Base-by-base conservation (phyloP, 2,329 filamentous ascomycete genomes). In the Calonectria pseudoreteaudii region DNA sequence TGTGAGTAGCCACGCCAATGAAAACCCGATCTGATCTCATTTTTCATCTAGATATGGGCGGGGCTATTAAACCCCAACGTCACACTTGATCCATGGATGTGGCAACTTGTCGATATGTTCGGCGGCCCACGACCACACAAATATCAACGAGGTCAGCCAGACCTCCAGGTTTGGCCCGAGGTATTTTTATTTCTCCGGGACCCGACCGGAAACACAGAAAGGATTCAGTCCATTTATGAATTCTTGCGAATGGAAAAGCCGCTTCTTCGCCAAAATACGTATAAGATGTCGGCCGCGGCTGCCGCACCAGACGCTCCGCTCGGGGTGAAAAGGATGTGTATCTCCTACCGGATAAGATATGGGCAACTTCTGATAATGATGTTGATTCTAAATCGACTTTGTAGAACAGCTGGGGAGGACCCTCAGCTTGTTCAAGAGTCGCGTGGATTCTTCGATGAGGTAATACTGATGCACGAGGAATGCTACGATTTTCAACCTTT, bases 141-240 rank as follows among this genome's bases (percentile, higher is more conserved):
- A 18, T 73, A 77, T 7, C 44, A 64, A 5, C 41, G 44, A 10
- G 60, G 47, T 69, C 28, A 75, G 64, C 2, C 72, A 7, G 73
- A 77, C 36, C 47, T 77, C 0, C 68, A 67, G 0, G 56, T 60
- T 1, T 64, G 75, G 66, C 73, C 56, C 0, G 75, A 77, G 2
- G 2, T 77, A 1, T 58, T 75, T 0, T 49, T 77, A 0, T 77
- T 75, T 41, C 70, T 77, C 28, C 47, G 66, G 1, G 70, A 74
- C 2, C 75, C 75, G 0, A 53, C 74, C 20, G 62, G 44, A 47
- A 75, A 77, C 28, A 38, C 71, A 0, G 66, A 77, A 30, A 75
- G 76, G 26, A 8, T 77, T 3, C 67, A 75, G 26, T 77, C 72
- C 23, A 74, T 64, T 18, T 74, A 71, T 53, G 70, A 74, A 3